Base-by-base conservation (phyloP, 129 eudicot species). In the Apium graveolens region DNA sequence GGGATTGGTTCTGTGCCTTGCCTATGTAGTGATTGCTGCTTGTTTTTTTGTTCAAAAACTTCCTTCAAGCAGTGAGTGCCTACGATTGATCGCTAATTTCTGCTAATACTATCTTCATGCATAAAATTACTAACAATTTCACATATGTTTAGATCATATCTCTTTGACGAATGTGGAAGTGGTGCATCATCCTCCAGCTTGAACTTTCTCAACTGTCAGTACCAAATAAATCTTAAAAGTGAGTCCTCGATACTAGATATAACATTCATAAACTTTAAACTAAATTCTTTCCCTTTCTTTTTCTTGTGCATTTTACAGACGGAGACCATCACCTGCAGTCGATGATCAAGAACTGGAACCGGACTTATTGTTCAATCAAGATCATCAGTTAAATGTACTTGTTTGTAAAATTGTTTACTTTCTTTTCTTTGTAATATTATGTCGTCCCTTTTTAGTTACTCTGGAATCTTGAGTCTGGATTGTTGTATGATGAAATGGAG, bases 1-100 rank as follows among this genome's bases (percentile, higher is more conserved):
- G 81, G 96, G 93, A 49, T 75, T 80, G 62, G 83, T 87, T 62
- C 91, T 89, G 27, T 78, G 79, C 3, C 81, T 89, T 39, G 78
- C 83, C 70, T 89, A 89, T 77, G 45, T 75, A 10, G 86, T 85
- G 21, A 81, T 89, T 46, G 86, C 85, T 9, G 77, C 86, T 41
- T 84, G 91, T 72, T 89, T 89, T 55, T 87, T 87, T 73, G 77
- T 89, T 73, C 79, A 79, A 66, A 27, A 78, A 51, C 49, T 44
- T 68, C 78, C 86, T 43, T 12, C 6, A 24, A 42, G 18, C 29
- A 43, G 80, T 78, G 46, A 78, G 80, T 65, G 35, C 68, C 34
- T 75, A 21, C 65, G 18, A 27, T 46, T 75, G n/a, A 24, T 62
- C 43, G 5, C 9, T n/a, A 65, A 0, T n/a, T 55, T 24, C 8